Base-by-base conservation (phyloP, 2,329 filamentous ascomycete species). In the Colletotrichum cuscutae region DNA sequence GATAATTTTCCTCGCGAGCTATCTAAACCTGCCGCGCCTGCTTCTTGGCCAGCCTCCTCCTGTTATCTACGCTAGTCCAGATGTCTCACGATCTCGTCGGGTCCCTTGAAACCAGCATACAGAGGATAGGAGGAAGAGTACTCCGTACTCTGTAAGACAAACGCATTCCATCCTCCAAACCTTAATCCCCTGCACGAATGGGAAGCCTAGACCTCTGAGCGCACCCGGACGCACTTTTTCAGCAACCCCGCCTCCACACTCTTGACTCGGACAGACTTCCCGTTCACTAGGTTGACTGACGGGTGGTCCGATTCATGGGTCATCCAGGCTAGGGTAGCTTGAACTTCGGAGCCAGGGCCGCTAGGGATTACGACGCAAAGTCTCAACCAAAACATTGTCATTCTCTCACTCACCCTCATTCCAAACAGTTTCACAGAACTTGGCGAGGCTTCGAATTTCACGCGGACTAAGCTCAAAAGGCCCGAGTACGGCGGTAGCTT, bases 191-290 rank as follows among this genome's bases (percentile, higher is more conserved):
- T 30, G n/a, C 46, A 26, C 19, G 24, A 56, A 56, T 8, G 28
- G 22, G n/a, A 26, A 35, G 54, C 56, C 26, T 11, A 28, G 58
- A 30, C 52, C 69, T 19, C 24, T 19, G 12, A 52, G 28, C 52
- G 68, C 49, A 67, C 63, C 60, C 53, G 28, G 26, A 15, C 15
- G 19, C 24, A 24, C 66, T 22, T 12, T n/a, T n/a, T 49, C 32
- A 52, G 30, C 24, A 57, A 46, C 66, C 49, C 60, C 71, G 35
- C 61, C 71, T 26, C 37, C 52, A 56, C 46, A 15, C 32, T 22
- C 65, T 49, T 58, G 53, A 72, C 42, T 69, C 54, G 35, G 22
- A 35, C 59, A 53, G 30, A 53, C 30, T 46, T 63, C 37, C 52
- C 53, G 57, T 61, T 28, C 19, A n/a, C 2, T 4, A 35, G 37